Evolutionary conservation across 129 eudicot species (phyloP).

Genomic region (Helianthus annuus): DNA sequence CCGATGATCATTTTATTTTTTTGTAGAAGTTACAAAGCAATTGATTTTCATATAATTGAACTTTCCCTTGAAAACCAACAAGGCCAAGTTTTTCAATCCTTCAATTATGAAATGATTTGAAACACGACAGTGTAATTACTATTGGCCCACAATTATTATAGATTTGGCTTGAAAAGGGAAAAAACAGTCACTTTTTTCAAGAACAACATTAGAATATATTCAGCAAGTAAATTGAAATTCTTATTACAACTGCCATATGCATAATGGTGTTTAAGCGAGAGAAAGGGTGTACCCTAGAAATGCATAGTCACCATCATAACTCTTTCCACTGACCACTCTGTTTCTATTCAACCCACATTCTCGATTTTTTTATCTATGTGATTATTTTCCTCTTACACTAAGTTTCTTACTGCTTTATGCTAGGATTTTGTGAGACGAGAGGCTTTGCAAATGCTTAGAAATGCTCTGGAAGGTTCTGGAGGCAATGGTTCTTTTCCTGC

Average conservation of each 20-base stretch:
- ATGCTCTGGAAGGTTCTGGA: conserved; percentile 87
- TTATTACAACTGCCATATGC: not conserved
- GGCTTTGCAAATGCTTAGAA: conserved; percentile 88
- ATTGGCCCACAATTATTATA: not conserved
- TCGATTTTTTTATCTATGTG: not conserved
- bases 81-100: conserved; percentile 2
- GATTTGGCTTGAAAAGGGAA: conserved; percentile 4
- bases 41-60: conserved; percentile 1
- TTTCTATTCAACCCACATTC: not conserved
- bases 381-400: conserved; percentile 12
- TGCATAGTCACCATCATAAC: conserved; percentile 5
- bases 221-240: not conserved
- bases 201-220: not conserved
- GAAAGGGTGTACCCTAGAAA: too few relatives aligned
- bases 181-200: not conserved
- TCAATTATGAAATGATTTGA: not conserved
- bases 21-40: not conserved
- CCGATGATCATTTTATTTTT: not conserved
- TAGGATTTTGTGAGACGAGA: conserved; percentile 96
- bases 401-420: conserved; percentile 28
- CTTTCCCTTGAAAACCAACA: not conserved
- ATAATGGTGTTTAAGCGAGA: not conserved
- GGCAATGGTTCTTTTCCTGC: conserved; percentile 81
- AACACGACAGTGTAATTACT: not conserved
- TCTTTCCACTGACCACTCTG: not conserved